These are phyloP conservation scores for Nicotiana otophora DNA, from an alignment of 257 asterid genomes.

Conservation along the genomic window DNA sequence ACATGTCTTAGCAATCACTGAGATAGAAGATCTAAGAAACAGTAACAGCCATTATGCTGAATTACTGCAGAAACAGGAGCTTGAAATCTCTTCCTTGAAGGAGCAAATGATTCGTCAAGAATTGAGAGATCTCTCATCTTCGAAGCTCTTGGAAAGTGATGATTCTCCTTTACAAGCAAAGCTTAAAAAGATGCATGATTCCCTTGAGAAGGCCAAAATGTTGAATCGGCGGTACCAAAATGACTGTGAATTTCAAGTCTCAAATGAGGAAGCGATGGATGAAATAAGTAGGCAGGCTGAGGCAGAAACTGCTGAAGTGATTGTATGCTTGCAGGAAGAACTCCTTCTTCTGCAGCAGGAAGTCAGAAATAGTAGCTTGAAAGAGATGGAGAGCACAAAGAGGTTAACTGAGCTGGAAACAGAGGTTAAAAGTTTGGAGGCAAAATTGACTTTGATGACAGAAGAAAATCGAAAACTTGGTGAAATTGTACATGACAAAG, in stretches of 20 bases:
- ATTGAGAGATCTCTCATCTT: conserved; percentile 35
- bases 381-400: conserved; percentile 56
- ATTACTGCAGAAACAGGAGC: conserved; percentile 46
- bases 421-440: conserved; percentile 50
- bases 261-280: conserved; percentile 67
- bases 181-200: conserved; percentile 74
- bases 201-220: conserved; percentile 80
- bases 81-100: conserved; percentile 52
- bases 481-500: conserved; percentile 53
- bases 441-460: conserved; percentile 24
- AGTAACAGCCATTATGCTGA: conserved; percentile 37
- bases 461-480: conserved; percentile 49
- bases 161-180: conserved; percentile 62
- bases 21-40: conserved; percentile 64
- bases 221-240: conserved; percentile 58
- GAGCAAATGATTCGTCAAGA: conserved; percentile 32
- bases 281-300: conserved; percentile 90
- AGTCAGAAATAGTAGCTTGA: conserved; percentile 52
- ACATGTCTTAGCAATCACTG: conserved; percentile 56
- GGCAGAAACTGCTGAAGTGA: conserved; percentile 95
- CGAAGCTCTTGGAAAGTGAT: conserved; percentile 28
- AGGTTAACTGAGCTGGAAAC: conserved; percentile 34
- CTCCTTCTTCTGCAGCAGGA: conserved; percentile 77
- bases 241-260: conserved; percentile 52
- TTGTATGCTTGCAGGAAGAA: conserved; percentile 96